Evolutionary conservation across 768 basidiomycete genomes (phyloP).

Genomic region (Kwoniella mangroviensis): DNA sequence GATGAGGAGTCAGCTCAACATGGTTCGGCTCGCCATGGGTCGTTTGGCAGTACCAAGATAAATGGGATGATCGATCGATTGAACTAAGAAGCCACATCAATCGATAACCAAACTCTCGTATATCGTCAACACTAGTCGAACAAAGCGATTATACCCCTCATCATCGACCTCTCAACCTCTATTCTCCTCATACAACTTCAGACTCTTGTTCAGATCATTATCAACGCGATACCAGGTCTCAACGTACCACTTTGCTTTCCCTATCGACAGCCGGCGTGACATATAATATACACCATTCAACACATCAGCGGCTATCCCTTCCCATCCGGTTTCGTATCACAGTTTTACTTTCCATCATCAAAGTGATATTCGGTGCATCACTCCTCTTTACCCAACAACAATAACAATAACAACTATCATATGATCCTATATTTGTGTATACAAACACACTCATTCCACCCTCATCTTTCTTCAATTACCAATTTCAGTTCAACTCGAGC

Average conservation of each 20-base stretch:
- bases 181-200: background rate
- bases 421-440: constrained; percentile 15
- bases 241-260: background rate
- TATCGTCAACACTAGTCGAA: background rate
- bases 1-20: constrained; percentile 8
- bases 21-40: constrained; percentile 27
- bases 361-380: constrained; percentile 24
- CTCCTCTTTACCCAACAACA: constrained; percentile 7
- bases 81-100: background rate
- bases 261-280: background rate
- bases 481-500: background rate
- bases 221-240: constrained; percentile 10
- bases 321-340: constrained; percentile 17
- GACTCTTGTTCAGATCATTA: background rate
- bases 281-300: background rate
- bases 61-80: background rate
- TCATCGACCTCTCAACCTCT: background rate
- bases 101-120: background rate
- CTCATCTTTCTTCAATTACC: background rate
- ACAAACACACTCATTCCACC: background rate
- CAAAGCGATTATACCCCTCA: background rate
- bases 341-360: background rate
- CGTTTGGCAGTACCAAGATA: background rate
- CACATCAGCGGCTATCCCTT: constrained; percentile 1
- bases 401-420: constrained; percentile 1